A percentile compares a stretch with the other conserved stretches of the same genome.
phyloP scores from a whole-genome alignment of 768 basidiomycete species.

The Candolleomyces eurysporus region DNA sequence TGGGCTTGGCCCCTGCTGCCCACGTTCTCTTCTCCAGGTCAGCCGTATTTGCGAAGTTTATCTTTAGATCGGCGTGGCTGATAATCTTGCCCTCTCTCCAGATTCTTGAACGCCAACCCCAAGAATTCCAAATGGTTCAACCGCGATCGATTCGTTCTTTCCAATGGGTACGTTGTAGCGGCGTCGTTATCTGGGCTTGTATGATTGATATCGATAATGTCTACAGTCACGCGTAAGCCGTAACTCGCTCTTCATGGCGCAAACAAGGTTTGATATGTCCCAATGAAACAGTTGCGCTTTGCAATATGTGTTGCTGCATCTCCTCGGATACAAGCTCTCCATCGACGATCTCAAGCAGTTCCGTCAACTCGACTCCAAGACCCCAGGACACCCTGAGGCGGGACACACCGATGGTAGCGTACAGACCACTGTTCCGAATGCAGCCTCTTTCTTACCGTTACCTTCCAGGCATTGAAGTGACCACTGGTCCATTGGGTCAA shows the following conservation, averaged over 20 bases:
- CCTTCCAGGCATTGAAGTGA: constrained; percentile 73
- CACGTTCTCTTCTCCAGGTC: constrained; percentile 81
- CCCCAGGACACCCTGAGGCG: constrained; percentile 90
- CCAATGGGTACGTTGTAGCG: constrained; percentile 73
- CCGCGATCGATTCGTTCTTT: constrained; percentile 95
- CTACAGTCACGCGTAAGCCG: constrained; percentile 70
- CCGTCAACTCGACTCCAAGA: constrained; percentile 87
- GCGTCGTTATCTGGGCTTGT: not conserved
- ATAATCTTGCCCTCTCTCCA: constrained; percentile 20
- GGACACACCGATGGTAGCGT: constrained; percentile 48
- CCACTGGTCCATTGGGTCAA: constrained; percentile 95
- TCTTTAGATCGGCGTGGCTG: constrained; percentile 6
- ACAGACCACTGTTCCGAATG: too few relatives aligned
- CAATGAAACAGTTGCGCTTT: constrained; percentile 70
- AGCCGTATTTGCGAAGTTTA: not conserved
- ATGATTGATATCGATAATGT: constrained; percentile 10
- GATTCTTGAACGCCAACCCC: constrained; percentile 87
- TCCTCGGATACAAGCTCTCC: constrained; percentile 88
- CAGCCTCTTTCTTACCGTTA: not conserved
- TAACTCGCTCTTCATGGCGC: not conserved
- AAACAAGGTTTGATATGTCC: constrained; percentile 6
- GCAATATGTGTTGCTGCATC: constrained; percentile 89
- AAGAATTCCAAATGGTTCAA: constrained; percentile 92
- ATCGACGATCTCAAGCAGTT: constrained; percentile 92
- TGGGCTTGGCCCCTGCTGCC: constrained; percentile 88